phyloP scores from a whole-genome alignment of 768 basidiomycete genomes.

The Tulasnella sp. region DNA sequence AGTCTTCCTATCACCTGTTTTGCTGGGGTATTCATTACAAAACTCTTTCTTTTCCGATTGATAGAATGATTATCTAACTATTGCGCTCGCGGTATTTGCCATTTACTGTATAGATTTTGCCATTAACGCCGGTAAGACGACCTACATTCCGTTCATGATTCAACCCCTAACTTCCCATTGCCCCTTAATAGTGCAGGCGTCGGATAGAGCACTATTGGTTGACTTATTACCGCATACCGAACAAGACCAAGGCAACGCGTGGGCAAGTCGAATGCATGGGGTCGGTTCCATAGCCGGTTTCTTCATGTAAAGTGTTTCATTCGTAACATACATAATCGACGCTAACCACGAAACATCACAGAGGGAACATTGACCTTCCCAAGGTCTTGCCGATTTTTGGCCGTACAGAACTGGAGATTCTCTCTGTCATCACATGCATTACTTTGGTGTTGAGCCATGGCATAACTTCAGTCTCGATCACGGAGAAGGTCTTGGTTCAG shows the following conservation, averaged over 20 bases:
- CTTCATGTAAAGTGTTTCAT: slow-evolving; percentile 49
- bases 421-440: slow-evolving; percentile 59
- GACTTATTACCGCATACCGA: slow-evolving; percentile 61
- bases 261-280: slow-evolving; percentile 89
- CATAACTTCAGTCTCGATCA: slow-evolving; percentile 20
- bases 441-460: slow-evolving; percentile 54
- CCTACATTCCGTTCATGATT: slow-evolving; percentile 3
- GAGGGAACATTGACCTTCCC: slow-evolving; percentile 73
- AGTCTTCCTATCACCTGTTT: background rate
- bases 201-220: slow-evolving; percentile 81
- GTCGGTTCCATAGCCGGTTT: slow-evolving; percentile 78
- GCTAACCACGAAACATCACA: slow-evolving; percentile 23
- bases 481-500: slow-evolving; percentile 1
- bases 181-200: slow-evolving; percentile 59
- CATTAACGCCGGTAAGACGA: slow-evolving; percentile 37
- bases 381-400: slow-evolving; percentile 60
- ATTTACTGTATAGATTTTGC: slow-evolving; percentile 58
- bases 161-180: no score
- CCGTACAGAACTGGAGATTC: slow-evolving; percentile 61
- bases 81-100: slow-evolving; percentile 62
- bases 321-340: background rate
- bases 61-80: slow-evolving; percentile 52
- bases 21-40: background rate
- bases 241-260: slow-evolving; percentile 82
- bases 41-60: background rate